Evolutionary conservation across 1,284 basidiomycete species (phyloP), one percentile per base, ranked within the genome.

Genomic region (Rhodotorula sp.): DNA sequence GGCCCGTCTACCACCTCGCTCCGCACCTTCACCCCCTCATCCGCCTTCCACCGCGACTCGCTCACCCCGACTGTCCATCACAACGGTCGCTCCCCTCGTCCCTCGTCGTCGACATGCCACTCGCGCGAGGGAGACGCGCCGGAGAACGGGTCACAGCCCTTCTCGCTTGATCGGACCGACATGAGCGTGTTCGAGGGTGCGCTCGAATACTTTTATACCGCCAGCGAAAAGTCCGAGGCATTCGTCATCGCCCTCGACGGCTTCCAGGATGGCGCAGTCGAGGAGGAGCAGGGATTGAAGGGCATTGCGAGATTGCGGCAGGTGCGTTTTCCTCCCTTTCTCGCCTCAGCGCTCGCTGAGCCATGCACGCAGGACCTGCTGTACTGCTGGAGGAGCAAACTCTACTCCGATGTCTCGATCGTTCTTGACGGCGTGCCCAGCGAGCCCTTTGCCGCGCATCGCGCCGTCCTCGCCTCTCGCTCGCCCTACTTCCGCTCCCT

Each of bases 321-420:
- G 61, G 71, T 78, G 32, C 55, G 71, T 55, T 2, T 13, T 3
- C 25, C 12, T 7, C 41, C 21, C 21, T n/a, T 19, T 50, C 15
- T 12, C 36, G 9, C 27, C 21, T 36, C 15, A 19, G 3, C 37
- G 19, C 6, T 8, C 15, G 53, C 25, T 44, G 37, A 44, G 36
- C 37, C 46, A 22, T 3, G 19, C 32, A 4, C 89, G 66, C 90
- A 94, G 81, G 94, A 97, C 80, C 85, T 97, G 46, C 91, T 95
- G 39, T 97, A 91, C 84, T 95, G 95, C 92, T 97, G 94, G 94
- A 84, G 94, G 39, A 92, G 90, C 27, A 88, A 93, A 67, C 87
- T 97, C 22, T 97, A 94, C 82, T 91, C 91, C 3, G 94, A 97
- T 81, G 88, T 94, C 27, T 87, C 89, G 64, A 89, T 97, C 70